These are phyloP conservation scores for Yamadazyma tumulicola DNA, from an alignment of 805 yeast species.

Conservation along the genomic window DNA sequence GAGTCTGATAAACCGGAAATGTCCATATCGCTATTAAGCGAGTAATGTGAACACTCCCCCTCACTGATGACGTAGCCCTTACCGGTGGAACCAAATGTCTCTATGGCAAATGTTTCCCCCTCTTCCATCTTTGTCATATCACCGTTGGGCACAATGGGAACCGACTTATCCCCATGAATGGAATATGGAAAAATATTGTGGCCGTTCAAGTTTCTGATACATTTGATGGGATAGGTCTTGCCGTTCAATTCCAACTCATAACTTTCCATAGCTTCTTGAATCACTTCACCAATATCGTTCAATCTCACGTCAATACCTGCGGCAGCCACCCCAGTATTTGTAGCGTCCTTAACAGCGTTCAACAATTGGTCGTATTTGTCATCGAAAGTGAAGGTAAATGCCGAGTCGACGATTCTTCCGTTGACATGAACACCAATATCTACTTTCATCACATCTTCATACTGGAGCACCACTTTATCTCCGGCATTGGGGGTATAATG, in stretches of 20 bases:
- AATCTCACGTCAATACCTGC: constrained; percentile 96
- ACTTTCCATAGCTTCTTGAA: constrained; percentile 96
- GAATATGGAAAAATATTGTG: constrained; percentile 82
- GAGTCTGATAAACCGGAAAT: constrained; percentile 51
- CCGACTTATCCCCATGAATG: constrained; percentile 94
- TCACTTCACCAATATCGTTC: constrained; percentile 92
- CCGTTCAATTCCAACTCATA: constrained; percentile 92
- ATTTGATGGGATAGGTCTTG: constrained; percentile 75
- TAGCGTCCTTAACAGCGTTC: constrained; percentile 87
- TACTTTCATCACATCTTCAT: constrained; percentile 94
- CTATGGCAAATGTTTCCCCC: constrained; percentile 97
- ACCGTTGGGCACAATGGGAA: constrained; percentile 91
- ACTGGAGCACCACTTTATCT: constrained; percentile 72
- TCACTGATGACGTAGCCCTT: constrained; percentile 79
- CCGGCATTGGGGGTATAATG: constrained; percentile 98
- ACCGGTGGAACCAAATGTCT: constrained; percentile 97
- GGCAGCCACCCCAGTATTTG: constrained; percentile 86
- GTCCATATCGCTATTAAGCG: constrained; percentile 48
- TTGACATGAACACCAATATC: constrained; percentile 96
- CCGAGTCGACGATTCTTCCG: constrained; percentile 92
- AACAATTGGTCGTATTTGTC: constrained; percentile 76
- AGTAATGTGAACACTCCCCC: constrained; percentile 96
- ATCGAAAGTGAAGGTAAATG: constrained; percentile 87
- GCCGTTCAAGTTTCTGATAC: constrained; percentile 90
- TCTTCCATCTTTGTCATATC: constrained; percentile 98